Evolutionary conservation across 1,284 basidiomycete genomes (phyloP).

Genomic region (Marasmius sp.): DNA sequence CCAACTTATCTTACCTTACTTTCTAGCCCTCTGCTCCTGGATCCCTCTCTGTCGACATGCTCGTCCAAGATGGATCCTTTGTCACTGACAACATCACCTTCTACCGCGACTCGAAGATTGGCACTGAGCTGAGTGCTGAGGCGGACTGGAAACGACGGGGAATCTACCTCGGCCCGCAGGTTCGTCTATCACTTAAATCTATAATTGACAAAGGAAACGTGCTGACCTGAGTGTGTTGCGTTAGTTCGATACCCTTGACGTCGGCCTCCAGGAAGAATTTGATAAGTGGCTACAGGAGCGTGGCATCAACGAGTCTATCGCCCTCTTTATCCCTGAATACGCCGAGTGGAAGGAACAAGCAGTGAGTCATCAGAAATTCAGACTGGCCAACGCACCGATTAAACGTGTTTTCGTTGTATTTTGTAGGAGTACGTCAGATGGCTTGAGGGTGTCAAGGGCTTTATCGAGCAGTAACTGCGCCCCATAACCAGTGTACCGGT

Average conservation of each 20-base stretch:
- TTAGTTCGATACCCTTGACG: slow-evolving; percentile 91
- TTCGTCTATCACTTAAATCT: slow-evolving; percentile 31
- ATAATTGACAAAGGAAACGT: slow-evolving; percentile 4
- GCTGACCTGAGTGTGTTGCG: background rate
- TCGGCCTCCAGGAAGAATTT: slow-evolving; percentile 84
- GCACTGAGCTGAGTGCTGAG: slow-evolving; percentile 81
- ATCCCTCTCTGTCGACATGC: slow-evolving; percentile 78
- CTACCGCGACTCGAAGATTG: slow-evolving; percentile 75
- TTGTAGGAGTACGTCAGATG: slow-evolving; percentile 88
- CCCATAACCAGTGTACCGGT: no score
- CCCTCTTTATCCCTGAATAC: slow-evolving; percentile 82
- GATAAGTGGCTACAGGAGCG: slow-evolving; percentile 84
- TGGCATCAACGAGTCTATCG: slow-evolving; percentile 82
- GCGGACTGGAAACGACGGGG: slow-evolving; percentile 93
- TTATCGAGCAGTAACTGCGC: slow-evolving; percentile 65
- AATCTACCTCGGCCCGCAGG: slow-evolving; percentile 89
- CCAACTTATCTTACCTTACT: background rate
- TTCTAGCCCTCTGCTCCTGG: slow-evolving; percentile 48
- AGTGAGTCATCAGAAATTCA: slow-evolving; percentile 39
- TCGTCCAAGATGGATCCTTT: slow-evolving; percentile 84
- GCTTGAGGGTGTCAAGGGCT: slow-evolving; percentile 83
- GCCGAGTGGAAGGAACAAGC: slow-evolving; percentile 90
- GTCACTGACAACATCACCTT: slow-evolving; percentile 88
- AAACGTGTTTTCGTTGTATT: slow-evolving; percentile 4
- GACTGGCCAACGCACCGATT: slow-evolving; percentile 1